These are phyloP conservation scores for Rosa hybrid DNA, from an alignment of 331 rosid species.

Conservation along the genomic window DNA sequence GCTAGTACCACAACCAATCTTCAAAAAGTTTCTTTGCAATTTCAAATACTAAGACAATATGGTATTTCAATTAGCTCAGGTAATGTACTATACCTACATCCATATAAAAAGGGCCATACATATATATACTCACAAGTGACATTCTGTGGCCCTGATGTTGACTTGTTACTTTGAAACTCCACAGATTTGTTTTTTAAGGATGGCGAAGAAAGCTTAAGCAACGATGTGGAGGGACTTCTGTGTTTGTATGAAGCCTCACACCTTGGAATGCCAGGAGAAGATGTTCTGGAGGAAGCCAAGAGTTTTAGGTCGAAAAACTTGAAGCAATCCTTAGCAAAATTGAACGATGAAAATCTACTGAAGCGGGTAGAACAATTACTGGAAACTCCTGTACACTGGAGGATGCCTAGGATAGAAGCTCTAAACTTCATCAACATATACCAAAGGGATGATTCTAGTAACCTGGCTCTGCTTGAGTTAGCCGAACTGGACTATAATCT, in stretches of 20 bases:
- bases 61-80: conserved; percentile 31
- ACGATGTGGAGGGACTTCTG: conserved; percentile 28
- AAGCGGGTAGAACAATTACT: conserved; percentile 23
- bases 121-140: no score
- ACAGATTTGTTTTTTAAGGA: conserved; percentile 29
- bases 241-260: conserved; percentile 40
- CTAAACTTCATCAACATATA: conserved; percentile 25
- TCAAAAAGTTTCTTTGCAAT: conserved; percentile 20
- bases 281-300: conserved; percentile 30
- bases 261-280: conserved; percentile 31
- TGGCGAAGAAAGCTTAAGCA: conserved; percentile 25
- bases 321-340: neutral
- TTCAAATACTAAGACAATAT: conserved; percentile 31
- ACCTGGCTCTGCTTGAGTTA: conserved; percentile 29
- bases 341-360: neutral
- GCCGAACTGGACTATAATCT: conserved; percentile 41
- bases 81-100: neutral
- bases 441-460: conserved; percentile 15
- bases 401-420: conserved; percentile 36
- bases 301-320: conserved; percentile 13
- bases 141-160: neutral
- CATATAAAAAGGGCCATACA: neutral
- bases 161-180: neutral
- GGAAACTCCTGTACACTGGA: conserved; percentile 31
- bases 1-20: neutral